Conservation (phyloP, 257 asterid species). For the Lycium barbarum region DNA sequence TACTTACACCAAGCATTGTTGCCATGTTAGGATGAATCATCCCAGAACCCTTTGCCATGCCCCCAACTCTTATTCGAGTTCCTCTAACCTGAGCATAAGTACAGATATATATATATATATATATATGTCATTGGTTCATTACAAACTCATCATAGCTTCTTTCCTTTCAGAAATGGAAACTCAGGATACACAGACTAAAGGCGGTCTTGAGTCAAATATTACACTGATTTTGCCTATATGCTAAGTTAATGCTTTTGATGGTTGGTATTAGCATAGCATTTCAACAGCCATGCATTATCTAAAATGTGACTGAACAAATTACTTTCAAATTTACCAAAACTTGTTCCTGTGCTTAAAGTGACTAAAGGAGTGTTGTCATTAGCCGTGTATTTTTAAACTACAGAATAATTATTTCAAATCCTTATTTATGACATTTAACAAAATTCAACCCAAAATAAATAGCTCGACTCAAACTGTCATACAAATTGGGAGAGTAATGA, state of each 20-base stretch:
- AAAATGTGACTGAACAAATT: not conserved
- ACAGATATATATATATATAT: not conserved
- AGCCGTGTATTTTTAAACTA: not conserved
- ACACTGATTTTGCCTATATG: not conserved
- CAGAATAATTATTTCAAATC: not conserved
- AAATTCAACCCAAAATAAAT: not conserved
- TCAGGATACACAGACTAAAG: not conserved
- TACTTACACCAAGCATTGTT: slow-evolving; percentile 92
- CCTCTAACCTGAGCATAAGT: slow-evolving; percentile 71
- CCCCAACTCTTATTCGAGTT: slow-evolving; percentile 70
- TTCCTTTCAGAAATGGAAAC: not conserved
- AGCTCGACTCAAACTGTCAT: slow-evolving; percentile 12
- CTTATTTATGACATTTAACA: not conserved
- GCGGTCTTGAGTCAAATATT: not conserved
- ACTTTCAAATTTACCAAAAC: not conserved
- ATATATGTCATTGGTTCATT: not conserved
- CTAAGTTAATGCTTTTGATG: not conserved
- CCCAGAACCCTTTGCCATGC: slow-evolving; percentile 99
- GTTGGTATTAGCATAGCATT: not conserved
- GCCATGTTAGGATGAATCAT: slow-evolving; percentile 99
- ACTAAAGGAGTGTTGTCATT: not conserved
- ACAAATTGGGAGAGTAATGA: not conserved
- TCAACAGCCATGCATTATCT: not conserved
- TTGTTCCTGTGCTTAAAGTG: not conserved
- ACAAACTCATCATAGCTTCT: not conserved